Conservation (phyloP, 2,329 filamentous ascomycete genomes). For the Colletotrichum zoysiae region DNA sequence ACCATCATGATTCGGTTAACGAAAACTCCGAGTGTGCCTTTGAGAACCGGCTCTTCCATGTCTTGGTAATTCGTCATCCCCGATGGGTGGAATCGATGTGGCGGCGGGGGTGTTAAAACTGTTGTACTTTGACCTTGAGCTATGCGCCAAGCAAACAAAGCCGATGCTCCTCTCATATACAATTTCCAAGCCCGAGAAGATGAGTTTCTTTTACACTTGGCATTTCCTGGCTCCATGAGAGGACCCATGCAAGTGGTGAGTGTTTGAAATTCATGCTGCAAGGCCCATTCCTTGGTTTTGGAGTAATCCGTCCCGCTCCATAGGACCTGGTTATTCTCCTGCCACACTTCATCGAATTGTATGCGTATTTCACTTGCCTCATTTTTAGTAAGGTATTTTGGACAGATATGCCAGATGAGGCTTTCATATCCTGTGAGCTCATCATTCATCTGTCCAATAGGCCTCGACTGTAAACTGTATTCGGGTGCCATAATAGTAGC, state of each 20-base stretch:
- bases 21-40: background rate
- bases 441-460: background rate
- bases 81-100: background rate
- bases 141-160: slow-evolving; percentile 1
- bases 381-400: background rate
- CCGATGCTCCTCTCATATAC: background rate
- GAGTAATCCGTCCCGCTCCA: background rate
- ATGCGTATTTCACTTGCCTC: background rate
- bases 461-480: too few relatives aligned
- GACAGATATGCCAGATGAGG: background rate
- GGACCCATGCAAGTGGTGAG: slow-evolving; percentile 1
- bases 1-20: background rate
- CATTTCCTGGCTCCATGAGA: background rate
- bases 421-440: background rate
- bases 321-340: background rate
- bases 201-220: background rate
- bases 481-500: too few relatives aligned
- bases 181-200: background rate
- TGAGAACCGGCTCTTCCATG: background rate
- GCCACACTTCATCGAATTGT: background rate
- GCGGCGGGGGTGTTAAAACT: slow-evolving; percentile 1
- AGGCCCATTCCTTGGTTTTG: slow-evolving; percentile 3
- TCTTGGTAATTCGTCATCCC: slow-evolving; percentile 2
- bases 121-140: background rate
- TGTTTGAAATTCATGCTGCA: background rate